Evolutionary conservation across 2,329 filamentous ascomycete species (phyloP).

Genomic region (Daldinia sp.): DNA sequence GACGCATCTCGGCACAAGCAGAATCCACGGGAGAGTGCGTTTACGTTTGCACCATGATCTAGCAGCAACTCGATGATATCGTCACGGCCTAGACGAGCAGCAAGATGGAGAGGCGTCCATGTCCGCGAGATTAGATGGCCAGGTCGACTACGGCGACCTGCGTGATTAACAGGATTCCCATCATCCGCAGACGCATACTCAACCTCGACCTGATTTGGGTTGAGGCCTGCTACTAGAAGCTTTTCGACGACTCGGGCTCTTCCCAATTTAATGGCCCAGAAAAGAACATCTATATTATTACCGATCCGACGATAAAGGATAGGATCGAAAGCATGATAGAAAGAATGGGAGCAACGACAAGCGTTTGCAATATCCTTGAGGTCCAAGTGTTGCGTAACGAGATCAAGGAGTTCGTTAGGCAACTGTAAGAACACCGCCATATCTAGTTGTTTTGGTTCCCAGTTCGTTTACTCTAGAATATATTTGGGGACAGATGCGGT

Average conservation of each 20-base stretch:
- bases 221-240: constrained; percentile 4
- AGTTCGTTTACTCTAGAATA: neutral
- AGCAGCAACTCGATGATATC: constrained; percentile 8
- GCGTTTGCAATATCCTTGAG: neutral
- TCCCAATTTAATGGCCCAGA: neutral
- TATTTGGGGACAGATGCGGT: neutral
- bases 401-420: constrained; percentile 9
- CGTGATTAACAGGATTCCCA: too few relatives aligned
- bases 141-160: too few relatives aligned
- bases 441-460: neutral
- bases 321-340: neutral
- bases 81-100: neutral
- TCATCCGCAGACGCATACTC: too few relatives aligned
- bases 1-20: neutral
- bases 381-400: neutral
- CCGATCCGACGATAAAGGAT: constrained; percentile 2
- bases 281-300: neutral
- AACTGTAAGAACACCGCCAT: constrained; percentile 2
- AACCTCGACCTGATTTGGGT: neutral
- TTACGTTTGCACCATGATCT: constrained; percentile 13
- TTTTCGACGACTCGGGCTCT: neutral
- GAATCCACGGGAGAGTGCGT: constrained; percentile 6
- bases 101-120: constrained; percentile 10
- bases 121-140: too few relatives aligned
- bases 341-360: constrained; percentile 1